A percentile compares a stretch with the other conserved stretches of the same genome.
phyloP scores from a whole-genome alignment of 2,329 filamentous ascomycete genomes.

The Arthrinium puccinioides region DNA sequence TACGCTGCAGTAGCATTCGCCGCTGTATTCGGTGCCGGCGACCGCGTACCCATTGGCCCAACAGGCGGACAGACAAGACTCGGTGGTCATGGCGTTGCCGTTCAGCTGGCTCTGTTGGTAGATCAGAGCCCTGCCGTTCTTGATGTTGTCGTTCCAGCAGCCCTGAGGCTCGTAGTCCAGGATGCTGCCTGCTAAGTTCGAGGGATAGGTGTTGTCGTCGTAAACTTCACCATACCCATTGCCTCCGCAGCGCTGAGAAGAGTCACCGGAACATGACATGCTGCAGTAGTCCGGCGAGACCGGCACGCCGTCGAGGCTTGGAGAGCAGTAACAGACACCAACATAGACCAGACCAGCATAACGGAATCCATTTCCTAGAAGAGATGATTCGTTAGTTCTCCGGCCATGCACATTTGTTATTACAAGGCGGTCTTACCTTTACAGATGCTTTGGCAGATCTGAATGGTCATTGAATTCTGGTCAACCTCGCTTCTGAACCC shows the following conservation, averaged over 20 bases:
- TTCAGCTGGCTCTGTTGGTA: neutral
- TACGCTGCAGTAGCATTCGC: constrained; percentile 1
- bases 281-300: neutral
- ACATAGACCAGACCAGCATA: neutral
- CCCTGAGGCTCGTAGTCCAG: neutral
- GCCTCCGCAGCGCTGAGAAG: neutral
- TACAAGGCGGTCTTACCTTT: neutral
- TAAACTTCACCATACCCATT: neutral
- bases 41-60: neutral
- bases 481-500: neutral
- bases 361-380: neutral
- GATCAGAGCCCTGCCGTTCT: neutral
- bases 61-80: neutral
- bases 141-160: neutral
- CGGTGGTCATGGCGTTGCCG: neutral
- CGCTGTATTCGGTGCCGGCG: neutral
- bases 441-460: neutral
- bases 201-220: neutral
- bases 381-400: neutral
- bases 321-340: constrained; percentile 1
- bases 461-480: neutral
- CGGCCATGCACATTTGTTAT: neutral
- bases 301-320: neutral
- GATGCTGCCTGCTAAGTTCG: neutral
- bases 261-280: neutral